Evolutionary conservation across 495 filamentous ascomycete species (phyloP).

Genomic region (Neurospora sp.): DNA sequence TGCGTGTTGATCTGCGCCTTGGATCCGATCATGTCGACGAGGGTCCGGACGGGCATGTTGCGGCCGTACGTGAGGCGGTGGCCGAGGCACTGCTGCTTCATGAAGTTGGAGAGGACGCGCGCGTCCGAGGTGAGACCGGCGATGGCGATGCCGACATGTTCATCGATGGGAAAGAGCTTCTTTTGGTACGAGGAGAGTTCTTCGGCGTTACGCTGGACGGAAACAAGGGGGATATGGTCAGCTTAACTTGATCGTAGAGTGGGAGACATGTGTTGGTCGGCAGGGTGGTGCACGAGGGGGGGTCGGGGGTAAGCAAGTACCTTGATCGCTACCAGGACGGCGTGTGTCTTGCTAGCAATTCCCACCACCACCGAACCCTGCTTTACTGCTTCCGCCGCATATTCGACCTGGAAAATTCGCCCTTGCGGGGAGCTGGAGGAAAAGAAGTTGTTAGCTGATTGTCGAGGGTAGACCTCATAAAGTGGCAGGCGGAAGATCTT

Average conservation of each 20-base stretch:
- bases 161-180: conserved; percentile 95
- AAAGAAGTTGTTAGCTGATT: conserved; percentile 5
- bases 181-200: conserved; percentile 99
- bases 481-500: background rate
- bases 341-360: conserved; percentile 93
- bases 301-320: conserved; percentile 40
- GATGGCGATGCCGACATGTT: conserved; percentile 90
- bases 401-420: conserved; percentile 99
- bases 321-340: conserved; percentile 92
- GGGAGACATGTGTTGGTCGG: background rate
- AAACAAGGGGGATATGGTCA: background rate
- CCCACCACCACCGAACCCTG: conserved; percentile 97
- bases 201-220: conserved; percentile 85
- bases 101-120: conserved; percentile 98
- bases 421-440: conserved; percentile 83
- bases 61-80: conserved; percentile 93
- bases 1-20: conserved; percentile 97
- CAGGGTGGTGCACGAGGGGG: background rate
- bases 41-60: conserved; percentile 75
- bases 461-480: background rate
- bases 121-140: conserved; percentile 96
- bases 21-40: conserved; percentile 84
- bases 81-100: conserved; percentile 97
- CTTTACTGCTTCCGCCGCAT: conserved; percentile 97
- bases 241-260: conserved; percentile 2